A percentile compares a stretch with the other conserved stretches of the same genome.
phyloP scores from a whole-genome alignment of 192 early-diverging fungal species.

The Diversispora epigaea region DNA sequence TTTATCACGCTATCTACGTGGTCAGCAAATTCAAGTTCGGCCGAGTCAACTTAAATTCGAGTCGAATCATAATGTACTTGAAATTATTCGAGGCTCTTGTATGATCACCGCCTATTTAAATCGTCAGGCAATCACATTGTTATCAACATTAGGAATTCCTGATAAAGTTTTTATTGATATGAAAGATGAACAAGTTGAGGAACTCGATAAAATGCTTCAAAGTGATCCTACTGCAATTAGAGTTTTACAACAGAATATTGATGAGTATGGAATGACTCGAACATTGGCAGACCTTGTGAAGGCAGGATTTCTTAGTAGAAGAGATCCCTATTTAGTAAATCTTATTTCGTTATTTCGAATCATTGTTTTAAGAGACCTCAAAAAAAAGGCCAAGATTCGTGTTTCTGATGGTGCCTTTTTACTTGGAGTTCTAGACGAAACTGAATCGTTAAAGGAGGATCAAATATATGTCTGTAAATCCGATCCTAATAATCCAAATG shows the following conservation, averaged over 20 bases:
- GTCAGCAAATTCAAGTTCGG: constrained; percentile 48
- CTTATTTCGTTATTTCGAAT: constrained; percentile 47
- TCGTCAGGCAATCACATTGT: constrained; percentile 62
- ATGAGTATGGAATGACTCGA: constrained; percentile 44
- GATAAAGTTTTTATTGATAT: constrained; percentile 56
- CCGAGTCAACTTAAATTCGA: constrained; percentile 63
- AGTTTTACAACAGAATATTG: constrained; percentile 43
- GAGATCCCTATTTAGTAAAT: constrained; percentile 49
- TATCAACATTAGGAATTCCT: constrained; percentile 57
- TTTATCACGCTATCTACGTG: constrained; percentile 35
- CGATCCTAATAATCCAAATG: constrained; percentile 25
- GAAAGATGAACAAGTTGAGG: constrained; percentile 43
- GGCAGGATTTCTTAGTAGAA: constrained; percentile 46
- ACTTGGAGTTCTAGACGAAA: constrained; percentile 59
- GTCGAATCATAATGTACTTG: constrained; percentile 48
- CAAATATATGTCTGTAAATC: constrained; percentile 56
- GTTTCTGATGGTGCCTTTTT: constrained; percentile 54
- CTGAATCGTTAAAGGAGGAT: constrained; percentile 38
- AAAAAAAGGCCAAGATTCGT: constrained; percentile 55
- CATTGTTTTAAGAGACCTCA: constrained; percentile 47
- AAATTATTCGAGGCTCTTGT: constrained; percentile 57
- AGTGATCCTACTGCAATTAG: constrained; percentile 40
- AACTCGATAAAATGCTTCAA: constrained; percentile 40
- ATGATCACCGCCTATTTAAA: constrained; percentile 59
- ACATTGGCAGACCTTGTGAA: constrained; percentile 45